phyloP scores from a whole-genome alignment of 345 rosid genomes.

The Odontarrhena argentea region DNA sequence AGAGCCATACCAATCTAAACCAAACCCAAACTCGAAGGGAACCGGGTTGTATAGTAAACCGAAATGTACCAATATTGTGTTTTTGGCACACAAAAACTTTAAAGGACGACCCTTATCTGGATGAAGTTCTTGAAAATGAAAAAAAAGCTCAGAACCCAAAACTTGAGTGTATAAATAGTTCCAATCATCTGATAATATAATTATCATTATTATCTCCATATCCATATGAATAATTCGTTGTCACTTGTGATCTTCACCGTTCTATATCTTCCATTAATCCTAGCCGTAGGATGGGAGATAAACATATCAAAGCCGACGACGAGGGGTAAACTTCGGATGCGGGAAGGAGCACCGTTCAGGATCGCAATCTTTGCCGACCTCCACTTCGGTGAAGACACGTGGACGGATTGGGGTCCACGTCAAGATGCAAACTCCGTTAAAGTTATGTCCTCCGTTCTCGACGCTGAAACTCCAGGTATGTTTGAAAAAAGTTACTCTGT shows the following conservation, averaged over 20 bases:
- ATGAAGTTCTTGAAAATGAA: not conserved
- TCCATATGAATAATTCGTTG: not conserved
- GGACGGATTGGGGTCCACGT: constrained; percentile 79
- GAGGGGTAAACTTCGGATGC: constrained; percentile 35
- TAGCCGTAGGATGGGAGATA: constrained; percentile 36
- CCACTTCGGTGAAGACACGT: constrained; percentile 76
- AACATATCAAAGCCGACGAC: constrained; percentile 26
- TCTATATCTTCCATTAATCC: constrained; percentile 25
- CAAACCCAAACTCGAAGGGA: not conserved
- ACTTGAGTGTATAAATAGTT: not conserved
- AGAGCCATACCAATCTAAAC: not conserved
- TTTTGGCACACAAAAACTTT: not conserved
- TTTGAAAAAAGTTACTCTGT: too few relatives aligned
- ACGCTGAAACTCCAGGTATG: constrained; percentile 66
- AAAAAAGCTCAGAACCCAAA: constrained; percentile 13
- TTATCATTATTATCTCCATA: too few relatives aligned
- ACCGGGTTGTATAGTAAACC: not conserved
- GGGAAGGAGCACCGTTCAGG: constrained; percentile 50
- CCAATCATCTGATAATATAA: not conserved
- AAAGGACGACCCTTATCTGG: constrained; percentile 4
- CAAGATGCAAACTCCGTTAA: constrained; percentile 61
- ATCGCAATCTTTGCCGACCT: constrained; percentile 76
- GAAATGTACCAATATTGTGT: not conserved
- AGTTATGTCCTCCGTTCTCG: constrained; percentile 69
- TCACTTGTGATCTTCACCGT: constrained; percentile 21